phyloP scores from a whole-genome alignment of 768 basidiomycete species.

The Suillus subaureus region DNA sequence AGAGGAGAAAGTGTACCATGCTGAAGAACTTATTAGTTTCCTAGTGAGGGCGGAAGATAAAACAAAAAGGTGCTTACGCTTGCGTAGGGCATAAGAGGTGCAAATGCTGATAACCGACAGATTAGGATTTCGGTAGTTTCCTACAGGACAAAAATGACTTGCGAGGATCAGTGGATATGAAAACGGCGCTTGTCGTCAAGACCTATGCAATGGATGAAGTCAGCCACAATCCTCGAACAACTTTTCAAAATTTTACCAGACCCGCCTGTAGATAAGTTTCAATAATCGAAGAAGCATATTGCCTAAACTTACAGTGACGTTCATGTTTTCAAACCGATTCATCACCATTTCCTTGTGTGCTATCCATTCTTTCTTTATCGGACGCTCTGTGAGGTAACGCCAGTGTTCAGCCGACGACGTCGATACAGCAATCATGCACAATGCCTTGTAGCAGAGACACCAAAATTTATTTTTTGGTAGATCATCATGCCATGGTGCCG shows the following conservation, averaged over 20 bases:
- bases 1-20: neutral
- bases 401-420: neutral
- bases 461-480: neutral
- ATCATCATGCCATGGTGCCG: neutral
- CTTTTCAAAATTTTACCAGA: neutral
- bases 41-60: neutral
- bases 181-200: neutral
- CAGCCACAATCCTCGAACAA: neutral
- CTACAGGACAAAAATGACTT: neutral
- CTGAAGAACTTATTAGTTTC: neutral
- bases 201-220: neutral
- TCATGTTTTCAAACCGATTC: slow-evolving; percentile 1
- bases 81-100: neutral
- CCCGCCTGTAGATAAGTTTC: neutral
- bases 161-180: neutral
- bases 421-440: slow-evolving; percentile 3
- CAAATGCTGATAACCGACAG: neutral
- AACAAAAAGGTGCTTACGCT: neutral
- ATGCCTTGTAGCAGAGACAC: neutral
- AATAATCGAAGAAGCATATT: neutral
- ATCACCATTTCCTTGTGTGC: neutral
- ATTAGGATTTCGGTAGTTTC: too few relatives aligned
- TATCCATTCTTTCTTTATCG: neutral
- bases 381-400: neutral
- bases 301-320: neutral